Evolutionary conservation across 2,329 filamentous ascomycete genomes (phyloP).

Genomic region (Apiospora koreana): DNA sequence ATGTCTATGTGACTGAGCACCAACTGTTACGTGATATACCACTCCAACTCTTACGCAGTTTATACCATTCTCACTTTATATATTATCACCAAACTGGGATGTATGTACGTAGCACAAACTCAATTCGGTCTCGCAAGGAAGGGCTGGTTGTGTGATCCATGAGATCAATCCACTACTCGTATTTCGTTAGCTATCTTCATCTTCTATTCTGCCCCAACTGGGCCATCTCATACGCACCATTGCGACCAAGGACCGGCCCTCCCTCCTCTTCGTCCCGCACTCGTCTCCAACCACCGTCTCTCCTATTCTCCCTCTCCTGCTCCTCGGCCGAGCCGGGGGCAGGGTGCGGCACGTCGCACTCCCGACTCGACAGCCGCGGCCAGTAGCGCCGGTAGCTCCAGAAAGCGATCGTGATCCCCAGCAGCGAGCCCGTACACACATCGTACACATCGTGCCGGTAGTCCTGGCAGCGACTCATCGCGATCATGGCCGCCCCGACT

Average conservation of each 20-base stretch:
- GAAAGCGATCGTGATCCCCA: slow-evolving; percentile 62
- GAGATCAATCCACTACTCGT: slow-evolving; percentile 6
- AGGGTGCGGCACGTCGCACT: slow-evolving; percentile 60
- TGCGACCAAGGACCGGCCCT: slow-evolving; percentile 31
- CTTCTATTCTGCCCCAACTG: background rate
- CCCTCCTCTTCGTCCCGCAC: slow-evolving; percentile 58
- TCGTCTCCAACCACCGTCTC: slow-evolving; percentile 38
- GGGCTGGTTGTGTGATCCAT: background rate
- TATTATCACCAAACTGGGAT: background rate
- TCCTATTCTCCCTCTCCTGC: slow-evolving; percentile 22
- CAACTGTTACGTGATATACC: no score
- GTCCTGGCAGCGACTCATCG: slow-evolving; percentile 69
- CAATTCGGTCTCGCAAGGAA: background rate
- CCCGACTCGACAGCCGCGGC: slow-evolving; percentile 52
- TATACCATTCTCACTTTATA: background rate
- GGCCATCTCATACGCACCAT: slow-evolving; percentile 29
- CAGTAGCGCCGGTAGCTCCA: slow-evolving; percentile 69
- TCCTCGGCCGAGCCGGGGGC: slow-evolving; percentile 36
- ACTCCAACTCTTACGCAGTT: background rate
- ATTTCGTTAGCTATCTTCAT: slow-evolving; percentile 10
- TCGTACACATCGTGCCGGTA: slow-evolving; percentile 74
- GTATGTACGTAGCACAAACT: background rate
- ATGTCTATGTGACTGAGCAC: background rate
- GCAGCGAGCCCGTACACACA: slow-evolving; percentile 60
- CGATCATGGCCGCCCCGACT: slow-evolving; percentile 66